Evolutionary conservation across 2,329 filamentous ascomycete genomes (phyloP).

Genomic region (Diaporthe vaccinii): DNA sequence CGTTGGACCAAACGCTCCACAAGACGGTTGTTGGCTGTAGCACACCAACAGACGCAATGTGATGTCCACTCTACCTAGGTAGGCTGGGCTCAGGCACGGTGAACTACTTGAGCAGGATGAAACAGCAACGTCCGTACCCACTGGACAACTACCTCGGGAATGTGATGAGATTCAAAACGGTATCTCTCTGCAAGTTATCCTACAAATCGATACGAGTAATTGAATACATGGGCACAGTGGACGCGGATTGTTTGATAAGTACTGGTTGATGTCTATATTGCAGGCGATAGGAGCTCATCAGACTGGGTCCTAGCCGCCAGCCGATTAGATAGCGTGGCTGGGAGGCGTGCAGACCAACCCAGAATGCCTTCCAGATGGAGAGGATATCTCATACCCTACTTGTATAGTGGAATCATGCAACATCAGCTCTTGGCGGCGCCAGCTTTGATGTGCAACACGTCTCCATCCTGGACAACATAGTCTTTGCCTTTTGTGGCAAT

Average conservation of each 20-base stretch:
- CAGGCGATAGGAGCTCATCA: conserved; percentile 19
- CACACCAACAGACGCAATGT: no score
- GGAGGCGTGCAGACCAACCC: not conserved
- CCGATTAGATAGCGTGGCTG: conserved; percentile 11
- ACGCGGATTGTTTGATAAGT: not conserved
- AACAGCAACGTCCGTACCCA: not conserved
- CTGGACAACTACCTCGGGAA: not conserved
- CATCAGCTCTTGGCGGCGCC: conserved; percentile 80
- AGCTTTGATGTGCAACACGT: conserved; percentile 89
- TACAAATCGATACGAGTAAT: no score
- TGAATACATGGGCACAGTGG: not conserved
- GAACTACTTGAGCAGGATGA: not conserved
- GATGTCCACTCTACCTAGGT: no score
- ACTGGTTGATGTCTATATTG: conserved; percentile 5
- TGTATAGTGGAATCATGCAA: not conserved
- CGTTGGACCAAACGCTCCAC: no score
- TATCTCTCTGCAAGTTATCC: not conserved
- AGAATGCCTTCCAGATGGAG: not conserved
- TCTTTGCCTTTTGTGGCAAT: conserved; percentile 95
- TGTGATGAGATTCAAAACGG: not conserved
- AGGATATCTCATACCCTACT: conserved; percentile 1
- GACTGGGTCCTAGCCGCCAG: not conserved
- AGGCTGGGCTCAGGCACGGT: not conserved
- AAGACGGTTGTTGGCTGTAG: no score
- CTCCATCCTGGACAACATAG: conserved; percentile 83